phyloP scores from a whole-genome alignment of 176 grass and related monocot species.

The Typha latifolia region DNA sequence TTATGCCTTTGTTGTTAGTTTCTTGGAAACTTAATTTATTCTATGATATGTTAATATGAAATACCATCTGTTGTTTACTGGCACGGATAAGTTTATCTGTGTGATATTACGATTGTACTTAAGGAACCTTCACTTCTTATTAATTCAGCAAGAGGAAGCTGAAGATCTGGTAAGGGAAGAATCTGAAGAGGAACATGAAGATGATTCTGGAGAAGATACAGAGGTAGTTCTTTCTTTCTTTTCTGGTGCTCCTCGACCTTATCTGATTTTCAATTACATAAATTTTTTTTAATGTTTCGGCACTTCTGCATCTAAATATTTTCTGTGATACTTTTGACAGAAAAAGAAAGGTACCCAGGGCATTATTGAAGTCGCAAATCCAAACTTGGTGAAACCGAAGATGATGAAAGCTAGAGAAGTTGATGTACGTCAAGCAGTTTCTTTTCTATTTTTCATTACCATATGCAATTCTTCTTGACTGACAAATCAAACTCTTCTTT shows the following conservation, averaged over 20 bases:
- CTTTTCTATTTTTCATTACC: not conserved
- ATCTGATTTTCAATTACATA: not conserved
- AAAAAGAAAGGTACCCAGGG: slow-evolving; percentile 15
- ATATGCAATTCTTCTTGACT: not conserved
- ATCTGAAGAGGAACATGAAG: slow-evolving; percentile 13
- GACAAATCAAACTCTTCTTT: not conserved
- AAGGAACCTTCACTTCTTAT: not conserved
- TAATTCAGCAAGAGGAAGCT: slow-evolving; percentile 2
- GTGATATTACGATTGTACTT: not conserved
- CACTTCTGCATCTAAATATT: not conserved
- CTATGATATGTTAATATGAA: not conserved
- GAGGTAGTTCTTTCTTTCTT: slow-evolving; percentile 11
- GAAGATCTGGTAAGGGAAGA: slow-evolving; percentile 13
- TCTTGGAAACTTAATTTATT: not conserved
- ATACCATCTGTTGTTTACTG: not conserved
- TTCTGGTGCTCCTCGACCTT: not conserved
- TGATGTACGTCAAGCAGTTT: slow-evolving; percentile 17
- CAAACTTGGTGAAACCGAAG: slow-evolving; percentile 22
- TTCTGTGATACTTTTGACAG: slow-evolving; percentile 1
- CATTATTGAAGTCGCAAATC: slow-evolving; percentile 20
- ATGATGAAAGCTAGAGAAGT: slow-evolving; percentile 17
- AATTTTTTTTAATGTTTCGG: not conserved
- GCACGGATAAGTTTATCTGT: not conserved
- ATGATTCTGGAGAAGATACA: slow-evolving; percentile 12
- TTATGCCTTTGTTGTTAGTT: not conserved